Evolutionary conservation across 164 flowering plant genomes (phyloP), one percentile per base, ranked within the genome.

Genomic region (Tetracentron sinense): DNA sequence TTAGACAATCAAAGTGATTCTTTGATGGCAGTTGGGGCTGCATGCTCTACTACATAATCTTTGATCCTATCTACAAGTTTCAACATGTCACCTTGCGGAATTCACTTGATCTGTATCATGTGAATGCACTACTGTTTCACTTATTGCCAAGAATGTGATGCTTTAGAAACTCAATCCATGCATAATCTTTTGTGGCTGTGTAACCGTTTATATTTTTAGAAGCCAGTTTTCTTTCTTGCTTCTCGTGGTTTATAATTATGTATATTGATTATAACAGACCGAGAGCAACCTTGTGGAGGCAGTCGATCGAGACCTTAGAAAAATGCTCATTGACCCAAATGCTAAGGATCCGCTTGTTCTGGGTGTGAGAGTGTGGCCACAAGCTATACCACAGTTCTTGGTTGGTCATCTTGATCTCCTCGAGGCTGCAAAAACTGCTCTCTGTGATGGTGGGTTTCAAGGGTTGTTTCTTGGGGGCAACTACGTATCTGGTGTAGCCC

Each of bases 401-500:
- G 52, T 89, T 54, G 96, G 99, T 31, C 99, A 94, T 76, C 69
- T 91, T 20, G 97, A 87, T 74, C 60, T 79, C 56, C 77, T 91
- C 12, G 85, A 88, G 50, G 63, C 83, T 56, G 90, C 95, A 42
- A 84, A 82, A 74, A 44, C 69, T 60, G 86, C 85, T 55, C 78
- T 94, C 12, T 67, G 51, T 48, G 72, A 75, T 38, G 73, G 68
- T 31, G 92, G 92, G 19, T 74, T 79, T 14, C 66, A 79, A 30
- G 99, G 99, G 26, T 61, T 94, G 51, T 86, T 85, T 75, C 88
- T 94, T 44, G 95, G 92, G 31, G 99, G 97, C 57, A 94, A 89
- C 70, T 91, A 86, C 61, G 97, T 91, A 0, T 73, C 93, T n/a
- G 99, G 97, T 49, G 99, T 94, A 12, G 99, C 99, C 64, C 86